These are phyloP conservation scores for Porcisia deanei DNA, from an alignment of 208 protist species.

Conservation along the genomic window DNA sequence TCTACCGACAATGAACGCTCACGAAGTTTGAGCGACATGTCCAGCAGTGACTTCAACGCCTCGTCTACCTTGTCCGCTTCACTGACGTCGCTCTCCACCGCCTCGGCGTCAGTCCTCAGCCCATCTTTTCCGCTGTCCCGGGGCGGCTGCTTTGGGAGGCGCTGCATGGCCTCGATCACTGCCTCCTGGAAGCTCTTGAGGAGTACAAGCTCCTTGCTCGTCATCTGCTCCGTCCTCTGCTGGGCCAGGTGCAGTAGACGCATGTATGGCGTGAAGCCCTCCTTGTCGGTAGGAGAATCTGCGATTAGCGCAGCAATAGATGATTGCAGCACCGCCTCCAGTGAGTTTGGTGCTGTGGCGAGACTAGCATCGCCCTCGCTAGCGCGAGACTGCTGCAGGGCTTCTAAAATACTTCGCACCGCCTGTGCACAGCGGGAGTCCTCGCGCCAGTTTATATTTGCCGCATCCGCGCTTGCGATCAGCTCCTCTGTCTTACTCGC, in stretches of 20 bases:
- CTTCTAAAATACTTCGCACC: conserved; percentile 12
- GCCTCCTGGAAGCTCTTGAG: conserved; percentile 52
- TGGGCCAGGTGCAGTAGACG: conserved; percentile 42
- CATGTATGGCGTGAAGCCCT: conserved; percentile 43
- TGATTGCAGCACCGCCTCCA: conserved; percentile 24
- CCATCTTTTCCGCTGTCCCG: conserved; percentile 9
- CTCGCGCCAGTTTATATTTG: conserved; percentile 20
- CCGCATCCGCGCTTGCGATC: conserved; percentile 18
- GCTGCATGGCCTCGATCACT: conserved; percentile 27
- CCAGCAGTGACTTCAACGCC: conserved; percentile 39
- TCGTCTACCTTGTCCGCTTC: conserved; percentile 11
- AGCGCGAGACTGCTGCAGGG: conserved; percentile 14
- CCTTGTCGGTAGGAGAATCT: conserved; percentile 27
- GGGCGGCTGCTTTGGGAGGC: conserved; percentile 5
- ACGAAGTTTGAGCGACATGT: conserved; percentile 58
- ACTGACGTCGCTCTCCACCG: conserved; percentile 16
- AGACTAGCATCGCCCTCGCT: background rate
- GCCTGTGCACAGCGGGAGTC: conserved; percentile 12
- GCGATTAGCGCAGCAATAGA: conserved; percentile 13
- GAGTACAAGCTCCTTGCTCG: conserved; percentile 34
- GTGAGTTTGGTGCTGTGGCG: conserved; percentile 13
- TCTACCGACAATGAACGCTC: conserved; percentile 43
- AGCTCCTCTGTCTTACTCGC: conserved; percentile 27
- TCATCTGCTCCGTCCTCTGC: conserved; percentile 27
- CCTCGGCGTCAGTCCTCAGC: conserved; percentile 3